A percentile compares a stretch with the other conserved stretches of the same genome.
Conservation (phyloP, 305 asterid species). For the Petunia hybrid region DNA sequence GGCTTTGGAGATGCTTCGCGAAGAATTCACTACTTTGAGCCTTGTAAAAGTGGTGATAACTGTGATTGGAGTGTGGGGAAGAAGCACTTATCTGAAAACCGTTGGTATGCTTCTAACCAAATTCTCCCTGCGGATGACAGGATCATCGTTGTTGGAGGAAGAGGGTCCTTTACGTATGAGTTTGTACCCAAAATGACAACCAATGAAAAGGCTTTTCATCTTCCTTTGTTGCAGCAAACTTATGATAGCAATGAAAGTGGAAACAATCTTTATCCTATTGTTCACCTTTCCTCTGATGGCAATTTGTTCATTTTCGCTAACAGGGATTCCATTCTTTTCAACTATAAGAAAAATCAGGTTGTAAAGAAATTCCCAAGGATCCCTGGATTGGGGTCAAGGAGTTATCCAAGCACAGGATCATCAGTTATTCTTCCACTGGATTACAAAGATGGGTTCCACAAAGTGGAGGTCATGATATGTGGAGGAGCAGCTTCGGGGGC, state of each 20-base stretch:
- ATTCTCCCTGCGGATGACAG: constrained; percentile 54
- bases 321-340: constrained; percentile 64
- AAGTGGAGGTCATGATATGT: constrained; percentile 70
- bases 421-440: constrained; percentile 69
- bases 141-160: constrained; percentile 63
- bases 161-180: constrained; percentile 53
- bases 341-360: constrained; percentile 51
- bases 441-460: constrained; percentile 46
- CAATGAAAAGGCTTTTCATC: constrained; percentile 36
- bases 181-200: constrained; percentile 56
- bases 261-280: constrained; percentile 66
- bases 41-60: constrained; percentile 44
- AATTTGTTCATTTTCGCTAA: constrained; percentile 67
- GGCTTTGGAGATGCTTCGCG: constrained; percentile 54
- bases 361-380: constrained; percentile 59
- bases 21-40: constrained; percentile 47
- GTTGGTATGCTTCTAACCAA: constrained; percentile 65
- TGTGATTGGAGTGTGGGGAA: constrained; percentile 64
- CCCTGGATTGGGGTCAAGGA: constrained; percentile 65
- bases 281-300: constrained; percentile 73
- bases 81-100: constrained; percentile 38
- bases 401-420: constrained; percentile 71
- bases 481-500: constrained; percentile 65
- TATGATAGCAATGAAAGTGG: constrained; percentile 42
- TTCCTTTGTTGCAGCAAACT: constrained; percentile 58